phyloP scores from a whole-genome alignment of 1,139 yeast genomes.

The Suhomyces wounanorum region DNA sequence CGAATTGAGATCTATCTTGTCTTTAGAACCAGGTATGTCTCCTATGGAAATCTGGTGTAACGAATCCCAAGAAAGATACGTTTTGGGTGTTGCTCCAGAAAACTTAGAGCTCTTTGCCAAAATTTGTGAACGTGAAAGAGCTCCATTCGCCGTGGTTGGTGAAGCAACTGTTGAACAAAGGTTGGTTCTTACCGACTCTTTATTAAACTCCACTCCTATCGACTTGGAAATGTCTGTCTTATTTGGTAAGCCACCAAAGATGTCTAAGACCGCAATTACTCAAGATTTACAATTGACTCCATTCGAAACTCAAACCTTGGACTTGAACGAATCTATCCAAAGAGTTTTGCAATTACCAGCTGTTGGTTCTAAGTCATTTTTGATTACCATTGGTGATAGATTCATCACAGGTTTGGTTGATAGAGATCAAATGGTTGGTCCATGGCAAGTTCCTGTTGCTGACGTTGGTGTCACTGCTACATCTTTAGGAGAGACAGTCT shows the following conservation, averaged over 20 bases:
- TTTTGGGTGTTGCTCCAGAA: conserved; percentile 84
- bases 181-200: conserved; percentile 76
- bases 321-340: conserved; percentile 65
- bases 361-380: conserved; percentile 92
- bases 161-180: conserved; percentile 86
- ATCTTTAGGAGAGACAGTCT: conserved; percentile 72
- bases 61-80: conserved; percentile 98
- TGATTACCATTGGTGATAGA: conserved; percentile 97
- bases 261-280: conserved; percentile 78
- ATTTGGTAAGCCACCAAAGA: conserved; percentile 96
- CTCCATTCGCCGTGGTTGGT: conserved; percentile 95
- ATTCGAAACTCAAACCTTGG: conserved; percentile 29
- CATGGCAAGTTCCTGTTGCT: conserved; percentile 99
- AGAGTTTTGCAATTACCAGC: conserved; percentile 90
- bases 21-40: conserved; percentile 97
- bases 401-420: conserved; percentile 95
- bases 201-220: conserved; percentile 80
- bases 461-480: conserved; percentile 97
- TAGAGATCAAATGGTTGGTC: conserved; percentile 98
- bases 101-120: conserved; percentile 70
- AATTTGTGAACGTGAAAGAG: conserved; percentile 93
- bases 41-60: conserved; percentile 99
- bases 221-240: conserved; percentile 96
- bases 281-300: conserved; percentile 61
- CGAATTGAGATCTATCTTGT: conserved; percentile 86